Base-by-base conservation (phyloP, 139 green algal genomes). In the Chlorella vulgaris region DNA sequence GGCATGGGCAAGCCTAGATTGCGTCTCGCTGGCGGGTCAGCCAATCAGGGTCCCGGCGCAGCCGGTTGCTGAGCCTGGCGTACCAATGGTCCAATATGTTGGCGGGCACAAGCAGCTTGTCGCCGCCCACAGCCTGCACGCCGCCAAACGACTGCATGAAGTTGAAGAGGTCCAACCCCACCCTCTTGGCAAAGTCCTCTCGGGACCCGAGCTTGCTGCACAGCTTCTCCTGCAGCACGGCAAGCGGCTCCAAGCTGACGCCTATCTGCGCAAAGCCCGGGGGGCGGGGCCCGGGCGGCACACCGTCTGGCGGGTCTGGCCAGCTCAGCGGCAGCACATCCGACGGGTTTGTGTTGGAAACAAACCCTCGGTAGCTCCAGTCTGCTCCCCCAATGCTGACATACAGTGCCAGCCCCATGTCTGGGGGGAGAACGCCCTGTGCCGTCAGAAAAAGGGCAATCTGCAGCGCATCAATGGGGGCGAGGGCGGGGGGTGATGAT, bases 91-190 rank as follows among this genome's bases (percentile, higher is more conserved):
- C 80, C 21, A 90, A 68, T 24, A 83, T 51, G 35, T 86, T 88
- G 58, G 78, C 42, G 28, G 86, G 86, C n/a, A 76, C 69, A 31
- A 90, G 51, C 55, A 90, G 80, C 67, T 83, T 68, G 82, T 90
- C 74, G 29, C 65, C 58, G 10, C 86, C 83, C n/a, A 87, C 61
- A 15, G 71, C 55, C 50, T 78, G 75, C 58, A 88, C 77, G 18
- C 69, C 69, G n/a, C 74, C 74, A 78, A 82, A 88, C 31, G 78
- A 62, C 62, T 86, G 80, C 86, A 90, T 90, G 62, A 81, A 90
- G 22, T 81, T 78, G 71, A 85, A 89, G 31, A 89, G 73, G 81
- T 89, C 74, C 50, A 78, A 50, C 1, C 71, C 71, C 6, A 85
- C 80, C 18, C 61, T 29, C 38, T 85, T 85, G 24, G 80, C 80